Evolutionary conservation across 1,284 basidiomycete species (phyloP).

Genomic region (Pholiota adiposa): DNA sequence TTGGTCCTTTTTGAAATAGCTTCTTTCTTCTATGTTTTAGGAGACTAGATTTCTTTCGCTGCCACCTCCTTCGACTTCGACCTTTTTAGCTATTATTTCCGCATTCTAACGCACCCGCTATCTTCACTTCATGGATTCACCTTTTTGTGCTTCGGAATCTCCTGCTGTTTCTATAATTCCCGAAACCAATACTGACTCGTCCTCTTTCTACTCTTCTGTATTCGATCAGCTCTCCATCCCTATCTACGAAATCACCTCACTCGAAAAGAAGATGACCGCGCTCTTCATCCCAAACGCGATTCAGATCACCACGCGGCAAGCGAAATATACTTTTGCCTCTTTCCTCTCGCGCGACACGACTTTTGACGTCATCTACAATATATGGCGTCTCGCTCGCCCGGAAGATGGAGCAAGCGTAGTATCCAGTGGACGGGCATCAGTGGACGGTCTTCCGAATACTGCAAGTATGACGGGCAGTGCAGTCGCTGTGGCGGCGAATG

Average conservation of each 20-base stretch:
- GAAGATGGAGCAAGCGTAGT: slow-evolving; percentile 55
- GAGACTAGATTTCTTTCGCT: neutral
- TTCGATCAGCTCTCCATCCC: slow-evolving; percentile 80
- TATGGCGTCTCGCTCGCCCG: slow-evolving; percentile 92
- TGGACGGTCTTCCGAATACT: slow-evolving; percentile 32
- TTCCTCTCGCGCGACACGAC: slow-evolving; percentile 97
- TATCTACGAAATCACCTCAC: slow-evolving; percentile 86
- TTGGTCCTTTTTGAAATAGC: slow-evolving; percentile 1
- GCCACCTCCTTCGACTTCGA: neutral
- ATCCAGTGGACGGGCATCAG: slow-evolving; percentile 36
- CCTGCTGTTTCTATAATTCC: neutral
- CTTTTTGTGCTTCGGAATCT: neutral
- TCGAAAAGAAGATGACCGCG: slow-evolving; percentile 99
- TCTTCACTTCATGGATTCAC: slow-evolving; percentile 1
- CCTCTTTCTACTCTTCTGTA: slow-evolving; percentile 7
- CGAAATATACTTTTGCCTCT: slow-evolving; percentile 93
- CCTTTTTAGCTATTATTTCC: neutral
- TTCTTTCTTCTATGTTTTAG: neutral
- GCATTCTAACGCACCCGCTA: slow-evolving; percentile 1
- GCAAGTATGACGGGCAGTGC: slow-evolving; percentile 17
- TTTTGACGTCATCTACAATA: slow-evolving; percentile 94
- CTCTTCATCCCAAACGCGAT: slow-evolving; percentile 99
- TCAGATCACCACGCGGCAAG: slow-evolving; percentile 81
- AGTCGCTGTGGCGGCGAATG: neutral
- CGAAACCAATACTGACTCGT: slow-evolving; percentile 7